Evolutionary conservation across 805 yeast genomes (phyloP).

Genomic region (Novakomyces olei): DNA sequence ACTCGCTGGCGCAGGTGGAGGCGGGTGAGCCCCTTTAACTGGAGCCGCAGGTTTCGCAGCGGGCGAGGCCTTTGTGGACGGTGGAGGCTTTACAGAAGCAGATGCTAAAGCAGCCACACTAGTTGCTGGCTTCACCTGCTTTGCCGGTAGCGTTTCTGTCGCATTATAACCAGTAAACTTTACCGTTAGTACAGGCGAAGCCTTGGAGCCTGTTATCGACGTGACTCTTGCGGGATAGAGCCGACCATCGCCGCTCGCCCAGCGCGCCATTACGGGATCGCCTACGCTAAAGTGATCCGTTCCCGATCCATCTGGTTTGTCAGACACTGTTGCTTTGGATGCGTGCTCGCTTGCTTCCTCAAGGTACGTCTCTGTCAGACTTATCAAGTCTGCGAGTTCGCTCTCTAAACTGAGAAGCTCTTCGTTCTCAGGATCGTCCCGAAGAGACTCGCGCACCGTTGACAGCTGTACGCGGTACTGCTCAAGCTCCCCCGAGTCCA

Average conservation of each 20-base stretch:
- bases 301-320: background rate
- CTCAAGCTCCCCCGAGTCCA: conserved; percentile 14
- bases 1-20: background rate
- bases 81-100: background rate
- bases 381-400: conserved; percentile 15
- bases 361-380: conserved; percentile 9
- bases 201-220: conserved; percentile 13
- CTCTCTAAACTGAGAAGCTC: conserved; percentile 12
- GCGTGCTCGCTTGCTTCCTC: conserved; percentile 1
- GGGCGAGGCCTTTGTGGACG: background rate
- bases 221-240: conserved; percentile 13
- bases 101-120: background rate
- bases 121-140: background rate
- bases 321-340: background rate
- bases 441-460: conserved; percentile 13
- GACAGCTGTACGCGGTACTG: conserved; percentile 16
- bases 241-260: conserved; percentile 14
- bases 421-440: conserved; percentile 12
- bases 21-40: background rate
- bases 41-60: background rate
- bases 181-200: conserved; percentile 12
- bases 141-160: conserved; percentile 11
- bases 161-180: conserved; percentile 9
- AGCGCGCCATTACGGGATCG: conserved; percentile 12
- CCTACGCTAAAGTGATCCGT: conserved; percentile 9